These are phyloP conservation scores for Pseudohalonectria lignicola DNA, from an alignment of 2,329 filamentous ascomycete genomes.

Conservation along the genomic window DNA sequence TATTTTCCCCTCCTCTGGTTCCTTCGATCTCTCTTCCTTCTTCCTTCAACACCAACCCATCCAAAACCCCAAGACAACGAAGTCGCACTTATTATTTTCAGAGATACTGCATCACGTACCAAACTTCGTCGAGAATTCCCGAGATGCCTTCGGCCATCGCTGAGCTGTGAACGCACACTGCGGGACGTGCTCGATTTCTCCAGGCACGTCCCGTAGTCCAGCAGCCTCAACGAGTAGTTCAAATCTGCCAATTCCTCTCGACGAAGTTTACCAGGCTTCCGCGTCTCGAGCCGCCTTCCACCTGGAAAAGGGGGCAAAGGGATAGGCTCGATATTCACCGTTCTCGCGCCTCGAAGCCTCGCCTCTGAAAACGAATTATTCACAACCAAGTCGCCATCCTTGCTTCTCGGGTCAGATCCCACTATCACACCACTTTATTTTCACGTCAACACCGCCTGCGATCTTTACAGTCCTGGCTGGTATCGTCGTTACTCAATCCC, in stretches of 20 bases:
- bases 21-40: slow-evolving; percentile 19
- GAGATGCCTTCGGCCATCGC: slow-evolving; percentile 67
- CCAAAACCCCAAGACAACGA: slow-evolving; percentile 47
- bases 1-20: slow-evolving; percentile 18
- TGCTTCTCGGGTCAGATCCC: not conserved
- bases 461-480: no score
- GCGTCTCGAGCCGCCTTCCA: slow-evolving; percentile 23
- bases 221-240: slow-evolving; percentile 69
- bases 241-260: slow-evolving; percentile 48
- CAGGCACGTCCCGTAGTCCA: slow-evolving; percentile 64
- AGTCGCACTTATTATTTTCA: slow-evolving; percentile 40
- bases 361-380: slow-evolving; percentile 22
- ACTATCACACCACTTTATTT: slow-evolving; percentile 2
- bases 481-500: no score
- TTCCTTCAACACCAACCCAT: slow-evolving; percentile 21
- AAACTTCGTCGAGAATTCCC: slow-evolving; percentile 59
- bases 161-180: slow-evolving; percentile 89
- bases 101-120: slow-evolving; percentile 21
- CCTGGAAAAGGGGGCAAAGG: slow-evolving; percentile 1
- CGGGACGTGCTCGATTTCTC: slow-evolving; percentile 46
- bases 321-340: slow-evolving; percentile 4
- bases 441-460: no score
- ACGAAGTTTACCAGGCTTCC: slow-evolving; percentile 57
- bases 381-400: slow-evolving; percentile 1
- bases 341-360: slow-evolving; percentile 10